Evolutionary conservation across 129 eudicot species (phyloP).

Genomic region (Helianthus tuberosus): DNA sequence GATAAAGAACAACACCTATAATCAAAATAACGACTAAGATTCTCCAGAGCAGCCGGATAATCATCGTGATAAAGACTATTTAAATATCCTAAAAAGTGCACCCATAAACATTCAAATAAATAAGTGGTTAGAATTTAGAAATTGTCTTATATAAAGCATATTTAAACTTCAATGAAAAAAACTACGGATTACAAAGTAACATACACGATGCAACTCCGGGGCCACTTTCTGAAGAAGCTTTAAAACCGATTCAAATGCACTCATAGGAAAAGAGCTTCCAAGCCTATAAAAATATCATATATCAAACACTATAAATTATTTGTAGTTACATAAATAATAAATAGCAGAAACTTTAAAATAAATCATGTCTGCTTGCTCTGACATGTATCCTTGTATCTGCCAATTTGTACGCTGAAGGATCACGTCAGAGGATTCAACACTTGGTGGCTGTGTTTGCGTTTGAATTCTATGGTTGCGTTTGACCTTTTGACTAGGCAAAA

Average conservation of each 20-base stretch:
- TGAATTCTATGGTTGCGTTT: slow-evolving; percentile 39
- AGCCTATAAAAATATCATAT: slow-evolving; percentile 44
- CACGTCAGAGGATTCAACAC: slow-evolving; percentile 45
- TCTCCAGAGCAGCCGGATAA: slow-evolving; percentile 87
- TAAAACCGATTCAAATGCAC: slow-evolving; percentile 76
- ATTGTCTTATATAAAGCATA: neutral
- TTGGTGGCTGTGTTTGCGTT: slow-evolving; percentile 23
- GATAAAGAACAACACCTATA: slow-evolving; percentile 59
- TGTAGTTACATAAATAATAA: neutral
- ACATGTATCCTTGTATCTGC: slow-evolving; percentile 94
- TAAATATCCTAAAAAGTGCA: slow-evolving; percentile 86
- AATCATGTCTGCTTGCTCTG: slow-evolving; percentile 78
- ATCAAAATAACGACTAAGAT: slow-evolving; percentile 96
- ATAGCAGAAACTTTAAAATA: neutral
- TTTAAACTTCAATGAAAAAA: neutral
- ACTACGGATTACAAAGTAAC: slow-evolving; percentile 20
- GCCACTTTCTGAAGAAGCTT: slow-evolving; percentile 89
- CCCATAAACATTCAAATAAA: slow-evolving; percentile 43
- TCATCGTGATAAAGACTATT: slow-evolving; percentile 88
- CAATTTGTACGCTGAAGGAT: slow-evolving; percentile 72
- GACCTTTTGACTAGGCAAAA: slow-evolving; percentile 44
- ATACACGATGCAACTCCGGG: slow-evolving; percentile 93
- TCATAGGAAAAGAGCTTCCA: slow-evolving; percentile 82
- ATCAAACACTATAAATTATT: slow-evolving; percentile 14
- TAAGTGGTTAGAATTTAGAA: neutral